A percentile compares a stretch with the other conserved stretches of the same genome.
phyloP scores from a whole-genome alignment of 2,329 filamentous ascomycete genomes.

The Fusarium sulawesiense region DNA sequence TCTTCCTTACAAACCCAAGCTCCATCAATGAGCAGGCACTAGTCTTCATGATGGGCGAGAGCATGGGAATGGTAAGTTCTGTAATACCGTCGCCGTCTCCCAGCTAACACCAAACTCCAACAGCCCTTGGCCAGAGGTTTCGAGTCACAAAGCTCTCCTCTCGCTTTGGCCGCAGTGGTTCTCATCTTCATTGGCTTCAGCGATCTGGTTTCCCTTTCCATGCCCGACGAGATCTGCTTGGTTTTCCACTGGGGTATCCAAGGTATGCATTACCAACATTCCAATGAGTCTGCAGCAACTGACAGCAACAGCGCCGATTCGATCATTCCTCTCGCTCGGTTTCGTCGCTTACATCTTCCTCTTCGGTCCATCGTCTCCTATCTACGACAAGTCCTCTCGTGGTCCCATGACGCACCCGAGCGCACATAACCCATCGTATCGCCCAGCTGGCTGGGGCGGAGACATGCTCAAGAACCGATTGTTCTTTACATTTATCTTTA shows the following conservation, averaged over 20 bases:
- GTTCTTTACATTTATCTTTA: constrained; percentile 84
- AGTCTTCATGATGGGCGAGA: constrained; percentile 83
- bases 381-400: constrained; percentile 53
- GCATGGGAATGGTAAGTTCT: constrained; percentile 78
- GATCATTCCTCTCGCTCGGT: constrained; percentile 70
- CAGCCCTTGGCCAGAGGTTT: constrained; percentile 70
- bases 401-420: constrained; percentile 43
- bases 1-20: constrained; percentile 80
- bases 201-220: constrained; percentile 74
- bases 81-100: background rate
- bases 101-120: constrained; percentile 1
- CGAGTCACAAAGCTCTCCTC: constrained; percentile 74
- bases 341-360: constrained; percentile 74
- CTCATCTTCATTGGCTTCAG: constrained; percentile 70
- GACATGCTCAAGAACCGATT: constrained; percentile 84
- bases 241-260: constrained; percentile 75
- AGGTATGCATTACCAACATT: constrained; percentile 60
- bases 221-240: constrained; percentile 73
- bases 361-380: constrained; percentile 64
- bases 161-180: constrained; percentile 78
- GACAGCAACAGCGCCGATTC: constrained; percentile 66
- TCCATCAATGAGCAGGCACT: constrained; percentile 82
- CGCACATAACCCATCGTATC: constrained; percentile 51
- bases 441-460: constrained; percentile 61
- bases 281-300: constrained; percentile 32